Percentiles rank a stretch among this genome's conserved stretches.
These are phyloP conservation scores for Breviolum minutum DNA, from an alignment of 73 alveolate species.

Conservation along the genomic window DNA sequence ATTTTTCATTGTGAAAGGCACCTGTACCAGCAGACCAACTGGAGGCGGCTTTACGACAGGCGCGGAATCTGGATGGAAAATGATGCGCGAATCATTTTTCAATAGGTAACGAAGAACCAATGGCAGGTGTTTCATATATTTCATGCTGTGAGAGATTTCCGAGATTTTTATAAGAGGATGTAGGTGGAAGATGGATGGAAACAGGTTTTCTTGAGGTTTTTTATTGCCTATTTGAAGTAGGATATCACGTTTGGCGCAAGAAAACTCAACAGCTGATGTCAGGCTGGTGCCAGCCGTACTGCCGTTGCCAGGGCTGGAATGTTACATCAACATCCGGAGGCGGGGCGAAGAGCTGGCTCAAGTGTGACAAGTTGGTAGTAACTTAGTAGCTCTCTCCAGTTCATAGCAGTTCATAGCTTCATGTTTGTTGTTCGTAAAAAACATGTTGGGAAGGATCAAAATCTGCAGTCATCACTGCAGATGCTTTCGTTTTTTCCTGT, in stretches of 20 bases:
- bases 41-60: slow-evolving; percentile 45
- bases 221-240: no score
- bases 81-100: not conserved
- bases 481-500: not conserved
- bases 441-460: not conserved
- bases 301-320: slow-evolving; percentile 33
- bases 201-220: no score
- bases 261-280: not conserved
- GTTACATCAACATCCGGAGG: slow-evolving; percentile 43
- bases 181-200: not conserved
- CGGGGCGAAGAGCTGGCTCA: not conserved
- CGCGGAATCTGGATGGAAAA: not conserved
- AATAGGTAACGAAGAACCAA: no score
- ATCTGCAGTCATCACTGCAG: no score
- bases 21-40: slow-evolving; percentile 2
- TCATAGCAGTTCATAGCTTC: not conserved
- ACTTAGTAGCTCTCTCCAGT: no score
- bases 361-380: not conserved
- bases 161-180: not conserved
- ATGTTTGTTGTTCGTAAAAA: not conserved
- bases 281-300: slow-evolving; percentile 32
- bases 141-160: not conserved
- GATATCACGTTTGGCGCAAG: no score
- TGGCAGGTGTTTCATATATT: not conserved
- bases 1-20: not conserved